Evolutionary conservation across 192 early-diverging fungal species (phyloP).

Genomic region (Coemansia sp.): DNA sequence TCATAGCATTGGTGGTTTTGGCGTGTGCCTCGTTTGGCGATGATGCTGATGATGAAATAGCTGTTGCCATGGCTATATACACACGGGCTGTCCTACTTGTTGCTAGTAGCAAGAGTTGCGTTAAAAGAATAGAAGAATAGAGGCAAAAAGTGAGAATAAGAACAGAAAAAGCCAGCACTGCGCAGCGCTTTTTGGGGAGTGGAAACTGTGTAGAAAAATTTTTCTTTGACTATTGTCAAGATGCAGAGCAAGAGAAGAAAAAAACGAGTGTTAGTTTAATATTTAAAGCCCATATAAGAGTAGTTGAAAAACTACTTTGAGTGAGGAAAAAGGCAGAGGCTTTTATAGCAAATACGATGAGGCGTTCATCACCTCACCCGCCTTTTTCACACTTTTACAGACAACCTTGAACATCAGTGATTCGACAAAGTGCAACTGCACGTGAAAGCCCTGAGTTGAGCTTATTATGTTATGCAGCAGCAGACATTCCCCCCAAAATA

Average conservation of each 20-base stretch:
- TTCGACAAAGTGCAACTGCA: conserved; percentile 9
- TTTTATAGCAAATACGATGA: neutral
- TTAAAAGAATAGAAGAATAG: conserved; percentile 16
- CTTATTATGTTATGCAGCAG: too few relatives aligned
- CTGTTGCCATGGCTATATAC: neutral
- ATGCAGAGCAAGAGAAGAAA: conserved; percentile 8
- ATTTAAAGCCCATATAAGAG: neutral
- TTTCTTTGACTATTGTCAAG: too few relatives aligned
- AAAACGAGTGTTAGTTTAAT: neutral
- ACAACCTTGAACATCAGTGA: conserved; percentile 2
- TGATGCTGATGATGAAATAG: conserved; percentile 6
- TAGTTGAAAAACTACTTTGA: neutral
- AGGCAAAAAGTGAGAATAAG: conserved; percentile 6
- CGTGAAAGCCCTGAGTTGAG: conserved; percentile 15
- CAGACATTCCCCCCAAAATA: too few relatives aligned
- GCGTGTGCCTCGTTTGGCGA: conserved; percentile 14
- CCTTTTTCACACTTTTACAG: neutral
- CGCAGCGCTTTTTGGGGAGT: too few relatives aligned
- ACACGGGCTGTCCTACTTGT: neutral
- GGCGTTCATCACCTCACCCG: neutral
- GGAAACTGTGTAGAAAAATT: too few relatives aligned
- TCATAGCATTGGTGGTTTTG: conserved; percentile 29
- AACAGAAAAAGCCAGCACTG: conserved; percentile 8
- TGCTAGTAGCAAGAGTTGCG: conserved; percentile 8
- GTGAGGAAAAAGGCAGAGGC: neutral